A percentile compares a stretch with the other conserved stretches of the same genome.
Conservation (phyloP, 805 yeast species). For the Saccharomycopsis selenospora region DNA sequence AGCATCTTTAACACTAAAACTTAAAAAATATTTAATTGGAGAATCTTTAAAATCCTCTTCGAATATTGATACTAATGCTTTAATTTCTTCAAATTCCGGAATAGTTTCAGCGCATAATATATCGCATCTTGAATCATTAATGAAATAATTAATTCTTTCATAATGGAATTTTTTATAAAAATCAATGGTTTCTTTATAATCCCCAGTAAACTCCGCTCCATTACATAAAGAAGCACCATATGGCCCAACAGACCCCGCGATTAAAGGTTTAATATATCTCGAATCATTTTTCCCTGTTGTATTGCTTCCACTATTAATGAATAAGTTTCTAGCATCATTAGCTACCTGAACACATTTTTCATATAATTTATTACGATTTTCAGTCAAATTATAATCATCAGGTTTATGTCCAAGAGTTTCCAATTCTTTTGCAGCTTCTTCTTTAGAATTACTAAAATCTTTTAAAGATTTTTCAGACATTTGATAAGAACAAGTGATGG, state of each 20-base stretch:
- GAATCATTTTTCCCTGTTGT: not conserved
- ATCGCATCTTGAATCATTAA: slow-evolving; percentile 38
- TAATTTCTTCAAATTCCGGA: slow-evolving; percentile 53
- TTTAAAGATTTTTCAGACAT: slow-evolving; percentile 38
- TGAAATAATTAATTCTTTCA: slow-evolving; percentile 36
- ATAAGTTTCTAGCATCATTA: slow-evolving; percentile 22
- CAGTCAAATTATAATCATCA: not conserved
- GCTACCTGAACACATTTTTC: slow-evolving; percentile 25
- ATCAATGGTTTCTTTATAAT: slow-evolving; percentile 39
- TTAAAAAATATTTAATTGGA: slow-evolving; percentile 18
- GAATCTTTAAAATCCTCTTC: slow-evolving; percentile 30
- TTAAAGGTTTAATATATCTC: slow-evolving; percentile 21
- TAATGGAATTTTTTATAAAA: slow-evolving; percentile 44
- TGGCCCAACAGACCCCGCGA: slow-evolving; percentile 70
- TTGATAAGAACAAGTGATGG: slow-evolving; percentile 57
- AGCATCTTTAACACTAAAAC: slow-evolving; percentile 36
- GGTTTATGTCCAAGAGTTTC: too few species aligned
- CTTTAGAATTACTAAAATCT: slow-evolving; percentile 17
- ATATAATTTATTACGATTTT: slow-evolving; percentile 23
- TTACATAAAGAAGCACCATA: slow-evolving; percentile 63
- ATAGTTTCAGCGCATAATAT: slow-evolving; percentile 65
- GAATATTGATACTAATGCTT: slow-evolving; percentile 39
- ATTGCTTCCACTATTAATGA: too few species aligned
- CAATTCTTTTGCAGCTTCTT: not conserved
- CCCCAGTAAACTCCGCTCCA: slow-evolving; percentile 71